Evolutionary conservation across 1,284 basidiomycete species (phyloP).

Genomic region (Filobasidium uniguttulatum): DNA sequence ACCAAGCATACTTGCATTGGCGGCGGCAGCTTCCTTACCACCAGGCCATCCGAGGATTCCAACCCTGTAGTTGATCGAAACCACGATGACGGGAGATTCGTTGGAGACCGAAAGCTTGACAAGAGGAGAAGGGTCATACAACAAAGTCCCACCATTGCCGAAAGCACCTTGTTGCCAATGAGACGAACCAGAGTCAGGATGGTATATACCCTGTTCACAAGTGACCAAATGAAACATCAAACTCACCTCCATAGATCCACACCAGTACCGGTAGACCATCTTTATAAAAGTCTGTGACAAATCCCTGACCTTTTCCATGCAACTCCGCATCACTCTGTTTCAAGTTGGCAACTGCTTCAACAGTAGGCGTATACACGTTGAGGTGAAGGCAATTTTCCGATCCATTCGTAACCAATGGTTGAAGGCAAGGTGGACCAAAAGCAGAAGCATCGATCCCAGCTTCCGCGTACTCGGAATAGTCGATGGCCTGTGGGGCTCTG

Average conservation of each 20-base stretch:
- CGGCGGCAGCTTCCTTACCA: conserved; percentile 26
- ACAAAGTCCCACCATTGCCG: conserved; percentile 15
- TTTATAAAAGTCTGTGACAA: not conserved
- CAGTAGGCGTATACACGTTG: conserved; percentile 31
- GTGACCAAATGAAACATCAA: not conserved
- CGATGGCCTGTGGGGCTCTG: conserved; percentile 17
- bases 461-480: conserved; percentile 11
- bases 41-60: conserved; percentile 38
- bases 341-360: not conserved
- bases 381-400: conserved; percentile 38
- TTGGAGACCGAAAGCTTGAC: conserved; percentile 17
- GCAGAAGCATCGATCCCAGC: conserved; percentile 20
- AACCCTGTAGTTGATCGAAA: conserved; percentile 39
- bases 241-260: not conserved
- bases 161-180: conserved; percentile 31
- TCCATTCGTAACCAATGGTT: conserved; percentile 19
- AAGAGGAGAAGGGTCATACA: conserved; percentile 20
- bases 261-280: not conserved
- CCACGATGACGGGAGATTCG: conserved; percentile 33
- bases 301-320: not conserved
- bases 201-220: not conserved
- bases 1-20: conserved; percentile 31
- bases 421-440: conserved; percentile 24
- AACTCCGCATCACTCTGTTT: not conserved
- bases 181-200: not conserved